Percentiles rank a stretch among this genome's conserved stretches.
Conservation (phyloP, 805 yeast genomes). For the Saturnispora halmiae region DNA sequence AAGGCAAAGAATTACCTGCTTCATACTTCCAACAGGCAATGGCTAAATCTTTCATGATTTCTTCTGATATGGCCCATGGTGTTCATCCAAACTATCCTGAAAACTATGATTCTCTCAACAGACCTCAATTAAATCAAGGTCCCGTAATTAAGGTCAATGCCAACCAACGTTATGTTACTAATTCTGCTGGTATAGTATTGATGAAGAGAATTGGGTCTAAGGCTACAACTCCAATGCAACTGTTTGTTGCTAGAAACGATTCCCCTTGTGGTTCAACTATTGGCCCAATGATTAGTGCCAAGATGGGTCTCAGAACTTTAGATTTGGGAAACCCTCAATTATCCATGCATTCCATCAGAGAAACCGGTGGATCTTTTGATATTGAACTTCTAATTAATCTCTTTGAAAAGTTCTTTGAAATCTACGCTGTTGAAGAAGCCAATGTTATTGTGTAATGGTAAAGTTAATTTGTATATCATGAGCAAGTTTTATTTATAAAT, state of each 20-base stretch:
- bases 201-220: conserved; percentile 60
- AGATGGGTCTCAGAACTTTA: conserved; percentile 76
- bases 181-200: conserved; percentile 79
- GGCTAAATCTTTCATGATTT: conserved; percentile 75
- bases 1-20: conserved; percentile 22
- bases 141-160: conserved; percentile 93
- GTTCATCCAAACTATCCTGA: conserved; percentile 85
- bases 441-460: conserved; percentile 34
- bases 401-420: conserved; percentile 53
- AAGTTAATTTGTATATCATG: neutral
- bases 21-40: conserved; percentile 45
- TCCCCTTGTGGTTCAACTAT: conserved; percentile 95
- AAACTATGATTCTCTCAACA: conserved; percentile 68
- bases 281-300: conserved; percentile 87
- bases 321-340: conserved; percentile 90
- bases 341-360: conserved; percentile 91
- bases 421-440: conserved; percentile 33
- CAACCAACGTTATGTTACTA: conserved; percentile 91
- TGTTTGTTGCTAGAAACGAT: conserved; percentile 88
- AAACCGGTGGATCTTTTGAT: conserved; percentile 79
- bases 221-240: conserved; percentile 73
- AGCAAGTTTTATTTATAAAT: neutral
- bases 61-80: conserved; percentile 97
- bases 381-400: conserved; percentile 51
- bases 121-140: conserved; percentile 76